Base-by-base conservation (phyloP, 495 filamentous ascomycete species). In the Bathelium albidoporum region DNA sequence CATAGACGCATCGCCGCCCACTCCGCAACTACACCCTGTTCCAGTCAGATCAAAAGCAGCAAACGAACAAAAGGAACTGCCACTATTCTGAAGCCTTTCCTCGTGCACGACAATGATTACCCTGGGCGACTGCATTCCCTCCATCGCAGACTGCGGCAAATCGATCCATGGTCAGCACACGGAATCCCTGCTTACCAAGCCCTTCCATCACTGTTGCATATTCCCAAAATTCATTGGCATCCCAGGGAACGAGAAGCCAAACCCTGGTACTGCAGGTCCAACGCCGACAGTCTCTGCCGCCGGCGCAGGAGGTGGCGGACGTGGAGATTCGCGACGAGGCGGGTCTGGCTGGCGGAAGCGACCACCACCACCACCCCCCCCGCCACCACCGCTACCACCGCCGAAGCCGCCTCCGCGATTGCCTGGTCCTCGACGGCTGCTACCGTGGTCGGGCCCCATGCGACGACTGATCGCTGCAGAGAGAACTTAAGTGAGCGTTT, bases 401-500 rank as follows among this genome's bases (percentile, higher is more conserved):
- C 79, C 77, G 1, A 79, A 76, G 12, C 87, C 83, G n/a, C n/a
- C n/a, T n/a, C n/a, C n/a, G 61, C 87, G 85, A 18, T 87, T 86
- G 0, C 88, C 89, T 64, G 87, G 85, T 66, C 60, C 36, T 1
- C 59, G 44, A 28, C 59, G 22, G 29, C 82, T 83, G 44, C 88
- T 88, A 32, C 85, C 85, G 65, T 86, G 85, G 69, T 90, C 88
- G 12, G 87, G 90, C 65, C 85, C 82, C 80, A 92, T 89, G 22
- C 90, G 88, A 62, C 89, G 80, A 70, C 87, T 90, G 67, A 95
- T 94, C 12, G 90, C 90, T 83, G 62, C 67, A 41, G 32, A 34
- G 34, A 43, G 29, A 24, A 63, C 55, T 39, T n/a, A 49, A 29
- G 20, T 14, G 44, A 34, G n/a, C 12, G 20, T 32, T 39, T 55